These are phyloP conservation scores for Apiospora saccharicola DNA, from an alignment of 2,329 filamentous ascomycete genomes.

Conservation along the genomic window DNA sequence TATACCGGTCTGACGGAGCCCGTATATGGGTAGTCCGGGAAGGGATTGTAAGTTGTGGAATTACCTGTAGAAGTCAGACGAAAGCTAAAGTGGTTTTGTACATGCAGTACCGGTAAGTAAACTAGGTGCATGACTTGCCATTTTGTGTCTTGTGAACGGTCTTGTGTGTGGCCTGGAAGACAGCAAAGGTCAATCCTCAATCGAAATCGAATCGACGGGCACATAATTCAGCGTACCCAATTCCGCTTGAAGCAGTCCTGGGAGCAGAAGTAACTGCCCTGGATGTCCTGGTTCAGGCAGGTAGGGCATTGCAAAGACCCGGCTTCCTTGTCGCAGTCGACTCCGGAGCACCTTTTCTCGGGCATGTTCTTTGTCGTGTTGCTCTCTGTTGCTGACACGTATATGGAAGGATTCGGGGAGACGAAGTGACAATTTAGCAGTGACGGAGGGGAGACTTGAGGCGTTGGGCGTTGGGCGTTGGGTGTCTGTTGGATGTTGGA, in stretches of 20 bases:
- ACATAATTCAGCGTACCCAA: slow-evolving; percentile 55
- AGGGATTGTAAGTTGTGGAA: slow-evolving; percentile 65
- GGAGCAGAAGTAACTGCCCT: slow-evolving; percentile 78
- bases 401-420: too few species aligned
- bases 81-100: slow-evolving; percentile 36
- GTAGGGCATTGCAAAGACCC: slow-evolving; percentile 75
- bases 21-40: slow-evolving; percentile 64
- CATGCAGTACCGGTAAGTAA: too few species aligned
- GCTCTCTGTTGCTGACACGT: too few species aligned
- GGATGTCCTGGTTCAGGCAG: slow-evolving; percentile 72
- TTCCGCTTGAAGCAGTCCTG: slow-evolving; percentile 83
- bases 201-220: too few species aligned
- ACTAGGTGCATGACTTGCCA: slow-evolving; percentile 8
- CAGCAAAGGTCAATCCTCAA: too few species aligned
- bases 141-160: slow-evolving; percentile 63
- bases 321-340: slow-evolving; percentile 73
- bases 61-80: slow-evolving; percentile 73
- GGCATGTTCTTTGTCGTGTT: too few species aligned
- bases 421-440: too few species aligned
- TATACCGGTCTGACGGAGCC: slow-evolving; percentile 72
- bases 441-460: too few species aligned
- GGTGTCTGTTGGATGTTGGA: too few species aligned
- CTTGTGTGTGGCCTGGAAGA: slow-evolving; percentile 59
- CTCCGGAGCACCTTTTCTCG: slow-evolving; percentile 62
- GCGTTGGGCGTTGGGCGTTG: too few species aligned